Percentiles rank a stretch among this genome's conserved stretches.
These are phyloP conservation scores for Clausena lansium DNA, from an alignment of 345 rosid species.

Conservation along the genomic window DNA sequence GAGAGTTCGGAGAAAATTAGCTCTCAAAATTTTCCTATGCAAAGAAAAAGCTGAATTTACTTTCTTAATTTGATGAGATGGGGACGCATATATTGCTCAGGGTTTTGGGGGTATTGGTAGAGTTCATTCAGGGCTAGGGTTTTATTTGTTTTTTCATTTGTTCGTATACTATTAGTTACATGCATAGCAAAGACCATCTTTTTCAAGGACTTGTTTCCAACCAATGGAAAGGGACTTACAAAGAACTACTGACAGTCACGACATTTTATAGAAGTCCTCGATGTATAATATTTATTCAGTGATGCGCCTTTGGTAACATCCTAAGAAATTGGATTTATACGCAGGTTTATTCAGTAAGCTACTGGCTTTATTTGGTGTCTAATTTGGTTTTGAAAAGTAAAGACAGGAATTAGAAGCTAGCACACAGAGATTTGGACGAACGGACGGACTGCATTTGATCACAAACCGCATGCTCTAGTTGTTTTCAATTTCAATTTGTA, in stretches of 20 bases:
- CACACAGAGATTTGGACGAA: background rate
- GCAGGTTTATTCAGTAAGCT: background rate
- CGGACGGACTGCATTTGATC: background rate
- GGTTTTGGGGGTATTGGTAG: background rate
- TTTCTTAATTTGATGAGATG: background rate
- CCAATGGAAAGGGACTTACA: background rate
- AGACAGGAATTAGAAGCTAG: background rate
- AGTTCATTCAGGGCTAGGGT: background rate
- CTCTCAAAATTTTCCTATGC: slow-evolving; percentile 3
- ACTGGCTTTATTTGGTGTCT: background rate
- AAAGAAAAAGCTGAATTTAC: background rate
- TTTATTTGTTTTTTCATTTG: too few relatives aligned
- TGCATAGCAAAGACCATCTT: background rate
- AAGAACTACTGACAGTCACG: background rate
- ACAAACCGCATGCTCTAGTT: background rate
- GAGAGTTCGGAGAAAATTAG: slow-evolving; percentile 37
- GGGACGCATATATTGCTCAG: background rate
- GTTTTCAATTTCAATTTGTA: background rate
- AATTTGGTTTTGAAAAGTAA: background rate
- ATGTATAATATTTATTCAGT: background rate
- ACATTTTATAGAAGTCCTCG: background rate
- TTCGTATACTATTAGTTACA: too few relatives aligned
- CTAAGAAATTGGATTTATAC: background rate
- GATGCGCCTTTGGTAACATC: background rate
- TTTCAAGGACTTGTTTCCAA: background rate